Base-by-base conservation (phyloP, 345 rosid genomes). In the Syzygium aqueum region DNA sequence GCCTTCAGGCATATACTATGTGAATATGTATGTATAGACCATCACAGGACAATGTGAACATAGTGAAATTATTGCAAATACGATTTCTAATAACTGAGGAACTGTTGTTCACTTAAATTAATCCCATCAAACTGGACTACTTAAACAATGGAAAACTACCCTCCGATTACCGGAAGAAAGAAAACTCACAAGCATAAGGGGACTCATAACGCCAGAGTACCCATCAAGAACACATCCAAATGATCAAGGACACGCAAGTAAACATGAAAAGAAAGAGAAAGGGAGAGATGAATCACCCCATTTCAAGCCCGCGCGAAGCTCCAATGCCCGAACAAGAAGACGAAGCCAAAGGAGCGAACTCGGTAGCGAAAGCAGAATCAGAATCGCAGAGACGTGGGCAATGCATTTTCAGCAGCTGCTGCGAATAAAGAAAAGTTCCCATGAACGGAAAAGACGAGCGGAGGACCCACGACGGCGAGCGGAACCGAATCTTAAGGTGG, bases 311-410 rank as follows among this genome's bases (percentile, higher is more conserved):
- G 84, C 78, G 59, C n/a, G 84, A 83, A 90, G 89, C 33, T 78
- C 88, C 85, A 51, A 86, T 21, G 40, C 43, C 50, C 40, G 90
- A 85, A 51, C 82, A 57, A 50, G 86, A 53, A 54, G 90, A 84
- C 5, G 85, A 85, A 84, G 89, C 59, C 61, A 84, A 25, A 37
- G 67, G 54, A 86, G 80, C 84, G 6, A 86, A 77, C 46, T 86
- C 65, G 54, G 84, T n/a, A 57, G 85, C 30, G 52, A 86, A 16
- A 80, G 85, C 73, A 84, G 90, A 85, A 43, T 84, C 54, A 61
- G 90, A 88, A 51, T 83, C 89, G 17, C 63, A 73, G 77, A 80
- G 37, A 54, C 78, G 91, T 19, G 84, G 85, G 22, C 63, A 80
- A 21, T 14, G 86, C 33, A 87, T 49, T 82, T 37, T 82, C 52